Conservation (phyloP, 2,329 filamentous ascomycete genomes). For the Cryoendolithus antarcticus region DNA sequence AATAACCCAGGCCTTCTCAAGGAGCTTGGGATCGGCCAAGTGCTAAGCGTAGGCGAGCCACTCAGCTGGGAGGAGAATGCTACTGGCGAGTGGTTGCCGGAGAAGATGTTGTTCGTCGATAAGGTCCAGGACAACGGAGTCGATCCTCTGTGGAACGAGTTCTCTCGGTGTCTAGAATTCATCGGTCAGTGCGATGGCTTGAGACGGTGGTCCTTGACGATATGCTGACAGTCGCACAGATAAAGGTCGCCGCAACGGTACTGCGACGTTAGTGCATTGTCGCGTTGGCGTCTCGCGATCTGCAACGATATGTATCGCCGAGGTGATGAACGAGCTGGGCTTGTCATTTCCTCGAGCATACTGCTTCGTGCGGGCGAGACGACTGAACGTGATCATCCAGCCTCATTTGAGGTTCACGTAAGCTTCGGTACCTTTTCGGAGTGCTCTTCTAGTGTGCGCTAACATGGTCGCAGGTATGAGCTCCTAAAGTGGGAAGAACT, state of each 20-base stretch:
- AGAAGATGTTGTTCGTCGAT: conserved; percentile 71
- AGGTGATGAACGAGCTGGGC: conserved; percentile 75
- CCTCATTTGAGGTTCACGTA: conserved; percentile 85
- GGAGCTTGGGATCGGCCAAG: conserved; percentile 70
- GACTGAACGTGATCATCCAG: conserved; percentile 96
- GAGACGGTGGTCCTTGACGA: background rate
- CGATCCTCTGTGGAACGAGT: conserved; percentile 77
- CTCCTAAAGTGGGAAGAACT: conserved; percentile 90
- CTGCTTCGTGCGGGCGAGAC: conserved; percentile 83
- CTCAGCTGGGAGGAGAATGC: conserved; percentile 67
- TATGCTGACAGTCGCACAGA: conserved; percentile 40
- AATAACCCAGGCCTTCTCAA: conserved; percentile 79
- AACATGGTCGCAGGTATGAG: conserved; percentile 47
- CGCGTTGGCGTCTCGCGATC: conserved; percentile 90
- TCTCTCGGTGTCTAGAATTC: conserved; percentile 75
- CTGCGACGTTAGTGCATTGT: conserved; percentile 87
- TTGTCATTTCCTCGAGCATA: conserved; percentile 87
- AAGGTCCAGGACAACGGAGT: conserved; percentile 94
- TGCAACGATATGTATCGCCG: conserved; percentile 96
- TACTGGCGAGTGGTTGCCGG: conserved; percentile 50
- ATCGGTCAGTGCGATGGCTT: conserved; percentile 56
- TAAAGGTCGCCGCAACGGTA: conserved; percentile 61
- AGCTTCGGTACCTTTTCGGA: conserved; percentile 10
- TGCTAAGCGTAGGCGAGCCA: conserved; percentile 85
- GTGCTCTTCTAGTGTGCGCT: background rate